Conservation (phyloP, 2,329 filamentous ascomycete species). For the Nemania bipapillata region DNA sequence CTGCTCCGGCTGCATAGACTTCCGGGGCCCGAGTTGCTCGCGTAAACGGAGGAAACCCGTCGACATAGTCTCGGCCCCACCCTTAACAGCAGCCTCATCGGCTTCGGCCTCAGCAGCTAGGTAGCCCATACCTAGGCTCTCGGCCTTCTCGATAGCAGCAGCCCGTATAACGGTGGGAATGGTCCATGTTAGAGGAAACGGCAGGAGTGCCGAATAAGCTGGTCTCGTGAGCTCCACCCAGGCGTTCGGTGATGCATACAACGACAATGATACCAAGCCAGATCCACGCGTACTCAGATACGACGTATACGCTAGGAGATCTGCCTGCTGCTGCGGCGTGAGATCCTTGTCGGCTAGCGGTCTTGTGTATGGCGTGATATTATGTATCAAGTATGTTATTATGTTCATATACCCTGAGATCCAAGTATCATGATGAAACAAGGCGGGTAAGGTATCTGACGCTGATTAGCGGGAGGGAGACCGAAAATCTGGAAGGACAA, state of each 20-base stretch:
- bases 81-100: conserved; percentile 48
- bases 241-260: conserved; percentile 91
- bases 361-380: conserved; percentile 49
- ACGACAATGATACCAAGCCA: conserved; percentile 82
- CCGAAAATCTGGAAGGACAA: conserved; percentile 33
- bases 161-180: conserved; percentile 78
- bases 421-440: conserved; percentile 64
- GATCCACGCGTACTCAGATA: conserved; percentile 81
- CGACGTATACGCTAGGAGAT: conserved; percentile 66
- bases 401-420: conserved; percentile 71
- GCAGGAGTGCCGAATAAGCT: conserved; percentile 80
- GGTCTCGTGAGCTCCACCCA: conserved; percentile 81
- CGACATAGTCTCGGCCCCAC: conserved; percentile 50
- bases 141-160: conserved; percentile 75
- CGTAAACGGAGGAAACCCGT: conserved; percentile 52
- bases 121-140: conserved; percentile 74
- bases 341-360: conserved; percentile 53
- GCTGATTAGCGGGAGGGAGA: conserved; percentile 44
- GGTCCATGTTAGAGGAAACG: conserved; percentile 89
- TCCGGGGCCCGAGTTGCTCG: conserved; percentile 50
- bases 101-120: conserved; percentile 69
- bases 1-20: conserved; percentile 72
- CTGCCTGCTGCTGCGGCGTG: conserved; percentile 57
- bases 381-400: conserved; percentile 63
- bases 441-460: conserved; percentile 65